Evolutionary conservation across 1,284 basidiomycete species (phyloP).

Genomic region (Cryptococcus sp.): DNA sequence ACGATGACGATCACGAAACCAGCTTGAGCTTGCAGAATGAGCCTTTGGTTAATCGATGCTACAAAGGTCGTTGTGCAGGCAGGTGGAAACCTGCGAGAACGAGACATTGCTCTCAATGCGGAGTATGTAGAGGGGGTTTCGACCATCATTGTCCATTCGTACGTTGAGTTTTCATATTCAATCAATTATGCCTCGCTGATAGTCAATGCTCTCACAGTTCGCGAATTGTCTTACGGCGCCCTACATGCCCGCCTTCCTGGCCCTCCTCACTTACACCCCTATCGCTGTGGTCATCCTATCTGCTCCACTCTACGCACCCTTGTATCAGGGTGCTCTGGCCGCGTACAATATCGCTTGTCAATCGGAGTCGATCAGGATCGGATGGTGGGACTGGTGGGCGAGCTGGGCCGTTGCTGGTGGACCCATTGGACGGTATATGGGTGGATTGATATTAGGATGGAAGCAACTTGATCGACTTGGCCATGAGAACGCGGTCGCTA

Average conservation of each 20-base stretch:
- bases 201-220: slow-evolving; percentile 26
- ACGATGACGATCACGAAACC: slow-evolving; percentile 1
- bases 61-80: slow-evolving; percentile 29
- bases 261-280: slow-evolving; percentile 31
- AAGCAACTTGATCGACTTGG: slow-evolving; percentile 28
- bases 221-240: slow-evolving; percentile 49
- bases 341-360: slow-evolving; percentile 25
- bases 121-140: slow-evolving; percentile 43
- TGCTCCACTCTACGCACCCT: slow-evolving; percentile 23
- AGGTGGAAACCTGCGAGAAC: slow-evolving; percentile 48
- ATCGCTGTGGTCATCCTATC: slow-evolving; percentile 24
- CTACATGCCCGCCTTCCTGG: slow-evolving; percentile 39
- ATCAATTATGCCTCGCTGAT: neutral
- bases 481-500: slow-evolving; percentile 10
- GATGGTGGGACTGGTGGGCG: slow-evolving; percentile 38
- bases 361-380: slow-evolving; percentile 10
- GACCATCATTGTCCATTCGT: slow-evolving; percentile 51
- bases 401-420: slow-evolving; percentile 45
- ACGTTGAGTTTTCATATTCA: slow-evolving; percentile 5
- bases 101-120: slow-evolving; percentile 48
- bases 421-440: slow-evolving; percentile 36
- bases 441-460: slow-evolving; percentile 40
- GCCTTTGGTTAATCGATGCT: slow-evolving; percentile 30
- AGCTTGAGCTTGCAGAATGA: slow-evolving; percentile 1
- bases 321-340: slow-evolving; percentile 11